Base-by-base conservation (phyloP, 2,329 filamentous ascomycete species). In the Huntiella omanensis region DNA sequence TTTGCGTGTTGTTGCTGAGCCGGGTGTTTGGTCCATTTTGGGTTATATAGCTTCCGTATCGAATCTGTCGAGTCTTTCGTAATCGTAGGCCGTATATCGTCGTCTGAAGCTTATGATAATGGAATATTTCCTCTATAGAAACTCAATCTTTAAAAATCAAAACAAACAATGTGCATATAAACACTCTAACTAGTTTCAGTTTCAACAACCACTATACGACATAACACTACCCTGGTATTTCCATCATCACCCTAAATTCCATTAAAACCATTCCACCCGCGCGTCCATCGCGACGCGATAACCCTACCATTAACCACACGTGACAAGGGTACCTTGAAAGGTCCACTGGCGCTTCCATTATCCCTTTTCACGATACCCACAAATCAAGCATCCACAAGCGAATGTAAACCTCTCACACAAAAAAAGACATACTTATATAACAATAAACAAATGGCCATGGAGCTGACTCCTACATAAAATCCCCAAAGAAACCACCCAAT, bases 21-120 rank as follows among this genome's bases (percentile, higher is more conserved):
- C 33, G 28, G 40, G 46, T 22, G 43, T 50, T 37, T 45, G 33
- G 22, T 46, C 34, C 43, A 47, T 51, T 17, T 19, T 13, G 19
- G 33, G 4, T 17, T 35, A 34, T 32, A 7, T 43, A 11, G 13
- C 22, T 28, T 28, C 22, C 8, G 22, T 28, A 28, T 28, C 22
- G 22, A 28, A 28, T 28, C 6, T 28, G 22, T 28, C 22, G 22
- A 28, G 22, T 28, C 22, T 28, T 28, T 28, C 3, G 8, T 28
- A 28, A 10, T 28, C 8, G 7, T 28, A 28, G 22, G 7, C 22
- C 22, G 22, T 28, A 28, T 28, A 28, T 28, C 22, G 22, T 28
- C 22, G 22, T 10, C 22, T 28, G 8, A 28, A 28, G 8, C 3
- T 28, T 28, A 10, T 28, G 5, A 39, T 39, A 19, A 16, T 19